Percentiles rank a stretch among this genome's conserved stretches.
phyloP scores from a whole-genome alignment of 1,284 basidiomycete species.

The Heterobasidion occidentale region DNA sequence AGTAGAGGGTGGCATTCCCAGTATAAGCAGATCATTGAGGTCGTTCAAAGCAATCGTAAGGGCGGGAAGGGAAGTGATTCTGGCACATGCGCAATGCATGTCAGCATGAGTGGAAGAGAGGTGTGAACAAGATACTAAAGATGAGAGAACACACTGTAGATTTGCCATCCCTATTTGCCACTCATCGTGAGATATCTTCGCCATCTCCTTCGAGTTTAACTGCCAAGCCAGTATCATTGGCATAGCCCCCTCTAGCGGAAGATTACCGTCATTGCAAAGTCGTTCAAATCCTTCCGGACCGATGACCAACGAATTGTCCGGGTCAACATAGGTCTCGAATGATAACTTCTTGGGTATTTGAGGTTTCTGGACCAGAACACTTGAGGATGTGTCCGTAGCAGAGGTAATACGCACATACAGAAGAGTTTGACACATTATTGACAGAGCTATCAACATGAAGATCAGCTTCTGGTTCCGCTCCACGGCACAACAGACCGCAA shows the following conservation, averaged over 20 bases:
- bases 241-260: conserved; percentile 61
- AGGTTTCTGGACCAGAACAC: conserved; percentile 9
- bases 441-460: not conserved
- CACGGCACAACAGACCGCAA: not conserved
- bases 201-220: conserved; percentile 59
- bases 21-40: conserved; percentile 53
- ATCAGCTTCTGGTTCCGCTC: not conserved
- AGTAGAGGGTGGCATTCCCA: conserved; percentile 30
- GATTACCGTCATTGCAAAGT: conserved; percentile 54
- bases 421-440: not conserved
- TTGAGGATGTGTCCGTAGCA: not conserved
- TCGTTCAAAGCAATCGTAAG: conserved; percentile 48
- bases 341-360: conserved; percentile 37
- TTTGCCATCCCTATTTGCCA: conserved; percentile 55
- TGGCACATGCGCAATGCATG: conserved; percentile 16
- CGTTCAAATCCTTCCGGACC: conserved; percentile 61
- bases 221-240: conserved; percentile 72
- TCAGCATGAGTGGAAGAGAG: not conserved
- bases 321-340: conserved; percentile 59
- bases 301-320: conserved; percentile 47
- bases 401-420: conserved; percentile 2
- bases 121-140: not conserved
- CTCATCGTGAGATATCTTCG: conserved; percentile 53
- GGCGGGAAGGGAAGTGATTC: conserved; percentile 47
- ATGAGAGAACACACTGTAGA: conserved; percentile 40